phyloP scores from a whole-genome alignment of 179 eudicot genomes.

The Beta corolliflora region DNA sequence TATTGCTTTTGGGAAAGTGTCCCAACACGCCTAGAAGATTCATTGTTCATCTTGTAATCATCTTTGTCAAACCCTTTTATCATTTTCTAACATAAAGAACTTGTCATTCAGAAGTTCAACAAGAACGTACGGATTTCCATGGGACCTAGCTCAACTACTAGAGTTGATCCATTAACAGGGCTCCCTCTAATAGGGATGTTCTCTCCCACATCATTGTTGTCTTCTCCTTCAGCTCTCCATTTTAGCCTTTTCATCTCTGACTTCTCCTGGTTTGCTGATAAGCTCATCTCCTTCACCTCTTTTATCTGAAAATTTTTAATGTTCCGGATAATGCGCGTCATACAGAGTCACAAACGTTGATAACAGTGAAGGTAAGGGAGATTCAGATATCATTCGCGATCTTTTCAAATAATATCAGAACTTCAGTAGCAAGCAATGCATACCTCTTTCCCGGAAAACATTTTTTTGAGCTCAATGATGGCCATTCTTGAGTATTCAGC shows the following conservation, averaged over 20 bases:
- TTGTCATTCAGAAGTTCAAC: slow-evolving; percentile 40
- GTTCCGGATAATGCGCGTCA: neutral
- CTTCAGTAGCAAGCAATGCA: neutral
- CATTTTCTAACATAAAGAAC: too few relatives aligned
- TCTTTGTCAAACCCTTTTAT: too few relatives aligned
- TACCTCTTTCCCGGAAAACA: slow-evolving; percentile 71
- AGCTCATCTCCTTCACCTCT: slow-evolving; percentile 67
- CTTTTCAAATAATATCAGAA: neutral
- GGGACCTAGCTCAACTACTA: slow-evolving; percentile 82
- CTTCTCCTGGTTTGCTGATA: slow-evolving; percentile 86
- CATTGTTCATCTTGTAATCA: too few relatives aligned
- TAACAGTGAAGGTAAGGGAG: neutral
- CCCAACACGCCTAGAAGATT: too few relatives aligned
- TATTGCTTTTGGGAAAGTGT: too few relatives aligned
- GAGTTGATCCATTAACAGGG: slow-evolving; percentile 48
- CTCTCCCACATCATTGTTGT: slow-evolving; percentile 8
- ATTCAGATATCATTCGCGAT: neutral
- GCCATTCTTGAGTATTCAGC: slow-evolving; percentile 59
- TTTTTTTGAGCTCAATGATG: slow-evolving; percentile 67
- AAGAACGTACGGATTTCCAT: slow-evolving; percentile 92
- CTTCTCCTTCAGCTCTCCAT: slow-evolving; percentile 71
- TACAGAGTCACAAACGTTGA: neutral
- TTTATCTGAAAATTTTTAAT: slow-evolving; percentile 51
- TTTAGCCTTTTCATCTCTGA: slow-evolving; percentile 59
- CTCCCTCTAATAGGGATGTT: slow-evolving; percentile 52